phyloP scores from a whole-genome alignment of 2,329 filamentous ascomycete species.

The Aspergillus floridensis region DNA sequence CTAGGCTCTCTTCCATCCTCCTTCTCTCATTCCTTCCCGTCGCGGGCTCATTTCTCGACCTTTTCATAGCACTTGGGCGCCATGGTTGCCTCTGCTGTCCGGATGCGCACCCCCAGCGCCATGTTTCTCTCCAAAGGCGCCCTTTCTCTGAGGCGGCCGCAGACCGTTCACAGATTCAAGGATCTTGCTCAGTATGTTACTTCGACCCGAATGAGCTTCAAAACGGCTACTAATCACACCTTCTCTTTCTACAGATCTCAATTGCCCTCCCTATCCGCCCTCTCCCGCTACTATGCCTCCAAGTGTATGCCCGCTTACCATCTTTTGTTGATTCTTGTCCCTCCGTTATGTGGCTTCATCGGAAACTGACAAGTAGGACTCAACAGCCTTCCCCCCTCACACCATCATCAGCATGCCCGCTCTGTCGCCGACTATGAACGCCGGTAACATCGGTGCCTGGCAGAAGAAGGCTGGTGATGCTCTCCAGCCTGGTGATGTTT shows the following conservation, averaged over 20 bases:
- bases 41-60: slow-evolving; percentile 24
- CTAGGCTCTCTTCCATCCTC: slow-evolving; percentile 17
- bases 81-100: slow-evolving; percentile 55
- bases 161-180: slow-evolving; percentile 45
- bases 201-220: background rate
- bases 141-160: slow-evolving; percentile 46
- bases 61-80: slow-evolving; percentile 36
- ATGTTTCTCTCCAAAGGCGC: slow-evolving; percentile 43
- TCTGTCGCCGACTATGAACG: slow-evolving; percentile 94
- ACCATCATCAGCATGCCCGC: slow-evolving; percentile 97
- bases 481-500: slow-evolving; percentile 85
- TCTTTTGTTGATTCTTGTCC: slow-evolving; percentile 12
- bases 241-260: slow-evolving; percentile 32
- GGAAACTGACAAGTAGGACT: slow-evolving; percentile 23
- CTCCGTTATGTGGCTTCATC: slow-evolving; percentile 9
- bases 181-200: slow-evolving; percentile 41
- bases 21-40: slow-evolving; percentile 20
- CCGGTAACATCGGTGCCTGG: slow-evolving; percentile 95
- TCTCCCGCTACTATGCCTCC: slow-evolving; percentile 66
- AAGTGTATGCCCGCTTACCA: slow-evolving; percentile 54
- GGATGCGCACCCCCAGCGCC: slow-evolving; percentile 46
- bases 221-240: slow-evolving; percentile 21
- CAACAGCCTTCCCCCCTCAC: slow-evolving; percentile 85
- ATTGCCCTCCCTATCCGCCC: slow-evolving; percentile 56
- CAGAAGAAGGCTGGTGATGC: slow-evolving; percentile 93